A percentile compares a stretch with the other conserved stretches of the same genome.
phyloP scores from a whole-genome alignment of 441 rosid genomes.

The Viola pubescens region DNA sequence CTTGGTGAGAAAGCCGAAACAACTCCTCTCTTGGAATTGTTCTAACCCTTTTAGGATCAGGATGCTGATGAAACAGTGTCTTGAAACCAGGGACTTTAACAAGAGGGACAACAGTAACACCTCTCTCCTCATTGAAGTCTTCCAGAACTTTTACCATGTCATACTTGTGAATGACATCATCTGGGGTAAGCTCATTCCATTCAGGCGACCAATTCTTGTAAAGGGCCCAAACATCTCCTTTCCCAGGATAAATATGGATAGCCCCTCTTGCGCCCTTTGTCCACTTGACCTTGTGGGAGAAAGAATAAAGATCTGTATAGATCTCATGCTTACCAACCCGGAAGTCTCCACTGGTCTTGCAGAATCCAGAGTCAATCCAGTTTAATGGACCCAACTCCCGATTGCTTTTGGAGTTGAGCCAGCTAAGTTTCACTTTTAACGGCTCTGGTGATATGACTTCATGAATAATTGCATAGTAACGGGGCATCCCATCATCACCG shows the following conservation, averaged over 20 bases:
- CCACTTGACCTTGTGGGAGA: constrained; percentile 79
- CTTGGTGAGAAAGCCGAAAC: constrained; percentile 87
- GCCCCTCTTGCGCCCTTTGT: constrained; percentile 65
- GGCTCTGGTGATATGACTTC: constrained; percentile 59
- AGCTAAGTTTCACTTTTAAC: constrained; percentile 70
- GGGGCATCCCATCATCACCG: constrained; percentile 87
- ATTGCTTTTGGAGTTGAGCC: constrained; percentile 78
- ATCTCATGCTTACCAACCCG: constrained; percentile 59
- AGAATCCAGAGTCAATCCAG: constrained; percentile 79
- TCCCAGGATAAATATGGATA: constrained; percentile 54
- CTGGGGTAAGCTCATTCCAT: constrained; percentile 59
- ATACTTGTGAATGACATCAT: constrained; percentile 64
- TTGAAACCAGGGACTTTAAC: constrained; percentile 66
- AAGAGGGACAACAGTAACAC: constrained; percentile 45
- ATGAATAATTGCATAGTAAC: constrained; percentile 74
- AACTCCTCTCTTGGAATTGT: constrained; percentile 63
- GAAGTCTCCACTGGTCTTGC: constrained; percentile 81
- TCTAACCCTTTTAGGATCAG: constrained; percentile 32
- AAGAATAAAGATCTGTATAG: constrained; percentile 49
- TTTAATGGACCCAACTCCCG: constrained; percentile 52
- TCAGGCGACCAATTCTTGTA: constrained; percentile 81
- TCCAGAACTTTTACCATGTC: constrained; percentile 88
- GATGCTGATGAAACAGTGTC: constrained; percentile 50
- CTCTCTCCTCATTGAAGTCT: constrained; percentile 46
- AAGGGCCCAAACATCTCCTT: constrained; percentile 88